These are phyloP conservation scores for Lecanicillium sp. DNA, from an alignment of 2,329 filamentous ascomycete genomes.

Conservation along the genomic window DNA sequence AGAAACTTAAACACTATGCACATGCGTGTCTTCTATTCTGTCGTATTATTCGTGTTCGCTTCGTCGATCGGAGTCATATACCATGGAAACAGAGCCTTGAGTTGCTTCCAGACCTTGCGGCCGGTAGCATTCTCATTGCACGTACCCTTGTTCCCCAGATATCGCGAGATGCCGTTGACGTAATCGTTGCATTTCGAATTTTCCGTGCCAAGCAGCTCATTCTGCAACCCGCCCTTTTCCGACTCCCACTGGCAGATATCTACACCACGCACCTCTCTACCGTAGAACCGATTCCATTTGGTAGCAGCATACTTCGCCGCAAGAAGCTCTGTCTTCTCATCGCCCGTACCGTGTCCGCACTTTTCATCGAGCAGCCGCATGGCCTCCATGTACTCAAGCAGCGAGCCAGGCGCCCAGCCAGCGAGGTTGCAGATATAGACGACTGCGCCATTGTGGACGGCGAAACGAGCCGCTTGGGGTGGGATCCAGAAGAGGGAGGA, in stretches of 20 bases:
- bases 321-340: not conserved
- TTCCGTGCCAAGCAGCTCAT: slow-evolving; percentile 1
- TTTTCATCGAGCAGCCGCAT: slow-evolving; percentile 6
- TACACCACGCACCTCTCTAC: slow-evolving; percentile 7
- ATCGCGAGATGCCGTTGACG: slow-evolving; percentile 1
- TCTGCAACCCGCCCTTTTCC: slow-evolving; percentile 6
- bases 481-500: slow-evolving; percentile 9
- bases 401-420: slow-evolving; percentile 7
- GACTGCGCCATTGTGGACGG: slow-evolving; percentile 4
- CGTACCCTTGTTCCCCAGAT: not conserved
- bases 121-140: slow-evolving; percentile 2
- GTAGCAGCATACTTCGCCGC: not conserved
- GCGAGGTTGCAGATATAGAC: slow-evolving; percentile 8
- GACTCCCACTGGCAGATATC: slow-evolving; percentile 9
- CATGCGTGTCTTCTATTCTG: no score
- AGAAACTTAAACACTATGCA: no score
- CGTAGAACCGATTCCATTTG: slow-evolving; percentile 6
- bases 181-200: slow-evolving; percentile 1
- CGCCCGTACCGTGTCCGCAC: slow-evolving; percentile 1
- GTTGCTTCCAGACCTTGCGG: not conserved
- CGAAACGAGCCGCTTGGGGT: slow-evolving; percentile 5
- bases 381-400: slow-evolving; percentile 10
- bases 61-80: not conserved
- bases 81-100: slow-evolving; percentile 1
- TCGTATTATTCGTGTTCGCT: no score